Conservation (phyloP, 1,284 basidiomycete genomes). For the Trichosporon asahii region DNA sequence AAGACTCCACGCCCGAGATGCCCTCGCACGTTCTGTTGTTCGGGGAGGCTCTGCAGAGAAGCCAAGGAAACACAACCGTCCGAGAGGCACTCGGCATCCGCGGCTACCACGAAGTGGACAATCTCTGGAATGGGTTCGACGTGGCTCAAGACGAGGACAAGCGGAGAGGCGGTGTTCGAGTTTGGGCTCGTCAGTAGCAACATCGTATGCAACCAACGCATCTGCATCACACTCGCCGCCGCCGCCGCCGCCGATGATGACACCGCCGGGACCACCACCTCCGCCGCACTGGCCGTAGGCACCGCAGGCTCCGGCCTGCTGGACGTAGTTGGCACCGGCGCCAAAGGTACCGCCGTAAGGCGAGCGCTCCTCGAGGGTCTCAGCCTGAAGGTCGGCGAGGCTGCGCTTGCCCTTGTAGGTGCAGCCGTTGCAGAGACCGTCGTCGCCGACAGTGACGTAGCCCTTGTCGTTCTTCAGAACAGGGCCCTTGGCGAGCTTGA, state of each 20-base stretch:
- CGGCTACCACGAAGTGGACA: conserved; percentile 63
- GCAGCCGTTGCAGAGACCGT: conserved; percentile 7
- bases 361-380: background rate
- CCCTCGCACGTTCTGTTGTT: conserved; percentile 77
- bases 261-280: no score
- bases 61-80: conserved; percentile 41
- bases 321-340: background rate
- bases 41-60: conserved; percentile 61
- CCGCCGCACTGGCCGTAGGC: conserved; percentile 8
- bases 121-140: conserved; percentile 62
- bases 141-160: conserved; percentile 72
- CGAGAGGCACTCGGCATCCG: conserved; percentile 56
- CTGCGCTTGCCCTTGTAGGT: conserved; percentile 9
- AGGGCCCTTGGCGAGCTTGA: conserved; percentile 9
- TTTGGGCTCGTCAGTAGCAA: conserved; percentile 25
- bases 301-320: conserved; percentile 5
- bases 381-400: background rate
- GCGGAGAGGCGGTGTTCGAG: conserved; percentile 67
- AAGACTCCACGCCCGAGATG: conserved; percentile 36
- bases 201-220: conserved; percentile 2
- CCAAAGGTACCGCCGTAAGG: background rate
- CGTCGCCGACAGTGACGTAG: conserved; percentile 2
- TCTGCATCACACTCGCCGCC: background rate
- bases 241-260: background rate
- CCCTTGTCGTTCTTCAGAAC: conserved; percentile 3